A percentile compares a stretch with the other conserved stretches of the same genome.
These are phyloP conservation scores for Lactarius tabidus DNA, from an alignment of 768 basidiomycete species.

Conservation along the genomic window DNA sequence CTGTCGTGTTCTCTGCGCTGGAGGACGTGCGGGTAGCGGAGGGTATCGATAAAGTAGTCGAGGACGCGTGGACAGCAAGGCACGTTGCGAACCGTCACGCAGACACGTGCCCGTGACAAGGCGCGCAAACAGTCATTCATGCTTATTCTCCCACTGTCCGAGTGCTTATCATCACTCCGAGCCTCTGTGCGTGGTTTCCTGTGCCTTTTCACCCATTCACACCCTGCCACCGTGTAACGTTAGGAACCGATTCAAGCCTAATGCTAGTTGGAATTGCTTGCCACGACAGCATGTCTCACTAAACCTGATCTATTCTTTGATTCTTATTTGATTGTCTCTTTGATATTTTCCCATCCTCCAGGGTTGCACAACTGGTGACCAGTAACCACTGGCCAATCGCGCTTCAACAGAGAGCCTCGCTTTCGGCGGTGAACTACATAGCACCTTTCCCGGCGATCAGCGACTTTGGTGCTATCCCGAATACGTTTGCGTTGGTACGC, in stretches of 20 bases:
- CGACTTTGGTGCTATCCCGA: conserved; percentile 1
- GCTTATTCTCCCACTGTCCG: neutral
- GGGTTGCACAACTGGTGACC: neutral
- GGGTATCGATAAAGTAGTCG: neutral
- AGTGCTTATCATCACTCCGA: neutral
- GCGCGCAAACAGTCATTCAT: neutral
- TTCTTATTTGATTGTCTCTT: neutral
- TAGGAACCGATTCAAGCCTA: neutral
- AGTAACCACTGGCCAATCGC: neutral
- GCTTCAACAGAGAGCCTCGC: neutral
- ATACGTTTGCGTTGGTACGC: conserved; percentile 2
- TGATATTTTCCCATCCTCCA: conserved; percentile 10
- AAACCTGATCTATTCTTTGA: neutral
- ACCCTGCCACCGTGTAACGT: neutral
- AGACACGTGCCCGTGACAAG: conserved; percentile 17
- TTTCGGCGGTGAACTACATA: neutral
- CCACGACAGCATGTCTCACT: too few species aligned
- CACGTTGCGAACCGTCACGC: conserved; percentile 2
- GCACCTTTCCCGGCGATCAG: neutral
- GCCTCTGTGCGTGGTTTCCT: too few species aligned
- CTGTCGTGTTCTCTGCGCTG: neutral
- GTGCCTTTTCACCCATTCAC: neutral
- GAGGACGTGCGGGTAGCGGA: neutral
- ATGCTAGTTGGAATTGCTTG: too few species aligned
- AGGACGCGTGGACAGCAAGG: neutral